A percentile compares a stretch with the other conserved stretches of the same genome.
phyloP scores from a whole-genome alignment of 2,329 filamentous ascomycete species.

The Atkinsonella texensis region DNA sequence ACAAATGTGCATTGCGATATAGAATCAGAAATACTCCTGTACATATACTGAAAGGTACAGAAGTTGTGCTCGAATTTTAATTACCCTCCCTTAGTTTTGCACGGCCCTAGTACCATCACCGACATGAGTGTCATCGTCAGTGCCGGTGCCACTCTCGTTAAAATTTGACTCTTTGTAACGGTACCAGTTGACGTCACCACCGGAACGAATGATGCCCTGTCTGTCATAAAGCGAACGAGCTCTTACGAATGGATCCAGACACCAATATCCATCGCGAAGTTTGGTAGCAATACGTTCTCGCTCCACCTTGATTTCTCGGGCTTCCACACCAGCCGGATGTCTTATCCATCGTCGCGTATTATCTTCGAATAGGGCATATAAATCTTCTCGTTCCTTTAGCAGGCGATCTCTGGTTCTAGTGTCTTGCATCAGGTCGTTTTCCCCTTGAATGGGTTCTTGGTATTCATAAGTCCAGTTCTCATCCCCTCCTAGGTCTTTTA shows the following conservation, averaged over 20 bases:
- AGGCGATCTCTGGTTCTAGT: constrained; percentile 50
- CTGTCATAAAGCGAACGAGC: constrained; percentile 80
- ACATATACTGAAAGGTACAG: no score
- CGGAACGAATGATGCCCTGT: constrained; percentile 54
- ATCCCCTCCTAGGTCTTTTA: constrained; percentile 73
- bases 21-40: no score
- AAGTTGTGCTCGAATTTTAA: no score
- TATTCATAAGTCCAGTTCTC: constrained; percentile 81
- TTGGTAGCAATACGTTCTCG: constrained; percentile 49
- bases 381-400: constrained; percentile 45
- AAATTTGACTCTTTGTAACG: constrained; percentile 13
- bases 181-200: constrained; percentile 64
- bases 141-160: neutral
- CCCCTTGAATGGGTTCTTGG: constrained; percentile 59
- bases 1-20: no score
- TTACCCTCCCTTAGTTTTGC: no score
- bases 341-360: constrained; percentile 66
- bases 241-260: constrained; percentile 73
- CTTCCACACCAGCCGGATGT: constrained; percentile 27
- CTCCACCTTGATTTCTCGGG: constrained; percentile 38
- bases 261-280: constrained; percentile 73
- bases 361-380: constrained; percentile 65
- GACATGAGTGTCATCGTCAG: neutral
- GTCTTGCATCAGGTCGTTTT: constrained; percentile 67
- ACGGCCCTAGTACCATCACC: neutral